These are phyloP conservation scores for Phialophora verrucosa DNA, from an alignment of 2,329 filamentous ascomycete genomes.

Conservation along the genomic window DNA sequence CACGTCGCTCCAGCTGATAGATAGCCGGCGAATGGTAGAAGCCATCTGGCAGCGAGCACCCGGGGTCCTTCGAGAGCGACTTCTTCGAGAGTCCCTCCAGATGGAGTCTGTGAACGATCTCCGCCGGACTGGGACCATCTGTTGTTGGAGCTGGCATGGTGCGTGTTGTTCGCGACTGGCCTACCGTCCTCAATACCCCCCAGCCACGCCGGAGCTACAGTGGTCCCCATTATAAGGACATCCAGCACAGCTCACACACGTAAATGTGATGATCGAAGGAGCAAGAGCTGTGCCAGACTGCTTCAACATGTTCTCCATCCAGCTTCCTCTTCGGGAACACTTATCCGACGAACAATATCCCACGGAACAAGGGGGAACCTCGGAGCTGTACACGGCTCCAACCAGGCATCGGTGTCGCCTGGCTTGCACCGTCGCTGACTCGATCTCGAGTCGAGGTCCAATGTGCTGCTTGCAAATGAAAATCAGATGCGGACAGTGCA, in stretches of 20 bases:
- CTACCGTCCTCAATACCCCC: background rate
- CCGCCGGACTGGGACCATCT: constrained; percentile 8
- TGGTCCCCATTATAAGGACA: background rate
- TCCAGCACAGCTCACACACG: background rate
- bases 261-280: background rate
- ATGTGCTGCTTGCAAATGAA: background rate
- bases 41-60: constrained; percentile 52
- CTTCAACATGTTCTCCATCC: constrained; percentile 21
- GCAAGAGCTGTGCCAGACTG: background rate
- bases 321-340: constrained; percentile 21
- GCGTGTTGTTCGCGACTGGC: background rate
- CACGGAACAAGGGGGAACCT: constrained; percentile 17
- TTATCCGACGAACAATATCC: constrained; percentile 7
- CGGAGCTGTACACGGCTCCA: background rate
- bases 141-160: constrained; percentile 17
- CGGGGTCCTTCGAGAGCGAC: constrained; percentile 25
- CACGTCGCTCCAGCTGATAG: constrained; percentile 57
- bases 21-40: constrained; percentile 57
- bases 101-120: constrained; percentile 25
- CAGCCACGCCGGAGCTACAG: background rate
- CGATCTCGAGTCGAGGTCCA: background rate
- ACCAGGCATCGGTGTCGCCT: background rate
- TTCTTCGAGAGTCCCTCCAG: constrained; percentile 25
- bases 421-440: background rate
- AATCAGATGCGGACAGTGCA: background rate